Conservation (phyloP, 2,329 filamentous ascomycete species). For the Pleochaeta shiraiana region DNA sequence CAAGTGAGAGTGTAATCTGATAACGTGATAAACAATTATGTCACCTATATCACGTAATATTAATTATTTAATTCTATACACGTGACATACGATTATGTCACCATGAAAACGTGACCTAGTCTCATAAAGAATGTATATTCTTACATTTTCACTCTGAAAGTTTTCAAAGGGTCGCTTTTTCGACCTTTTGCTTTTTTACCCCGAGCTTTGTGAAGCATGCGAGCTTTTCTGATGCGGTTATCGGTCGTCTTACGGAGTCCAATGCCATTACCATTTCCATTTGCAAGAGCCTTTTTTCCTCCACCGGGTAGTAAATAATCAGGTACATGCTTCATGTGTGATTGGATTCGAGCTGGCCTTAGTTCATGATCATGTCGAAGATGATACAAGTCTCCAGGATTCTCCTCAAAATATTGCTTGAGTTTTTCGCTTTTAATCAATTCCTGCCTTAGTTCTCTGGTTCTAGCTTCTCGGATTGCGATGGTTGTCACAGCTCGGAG, state of each 20-base stretch:
- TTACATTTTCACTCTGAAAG: slow-evolving; percentile 36
- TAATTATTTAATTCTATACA: too few relatives aligned
- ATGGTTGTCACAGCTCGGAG: slow-evolving; percentile 76
- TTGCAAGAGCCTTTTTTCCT: slow-evolving; percentile 43
- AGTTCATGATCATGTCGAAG: slow-evolving; percentile 80
- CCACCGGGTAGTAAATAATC: slow-evolving; percentile 73
- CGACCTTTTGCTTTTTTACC: slow-evolving; percentile 33
- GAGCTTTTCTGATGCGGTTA: slow-evolving; percentile 22
- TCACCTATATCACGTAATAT: too few relatives aligned
- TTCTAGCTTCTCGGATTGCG: slow-evolving; percentile 73
- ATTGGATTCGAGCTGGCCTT: slow-evolving; percentile 60
- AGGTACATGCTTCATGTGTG: slow-evolving; percentile 82
- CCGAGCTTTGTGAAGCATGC: slow-evolving; percentile 25
- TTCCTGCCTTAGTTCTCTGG: slow-evolving; percentile 71
- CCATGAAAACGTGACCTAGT: too few relatives aligned
- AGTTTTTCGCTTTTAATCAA: slow-evolving; percentile 86
- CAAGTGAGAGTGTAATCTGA: too few relatives aligned
- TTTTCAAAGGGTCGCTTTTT: slow-evolving; percentile 70
- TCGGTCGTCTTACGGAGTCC: slow-evolving; percentile 34
- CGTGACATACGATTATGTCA: too few relatives aligned
- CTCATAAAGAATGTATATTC: too few relatives aligned
- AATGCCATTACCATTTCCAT: slow-evolving; percentile 54
- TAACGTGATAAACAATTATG: too few relatives aligned
- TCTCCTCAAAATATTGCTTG: slow-evolving; percentile 91
- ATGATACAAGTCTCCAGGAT: slow-evolving; percentile 71